These are phyloP conservation scores for Cercophora samala DNA, from an alignment of 495 filamentous ascomycete genomes.

Conservation along the genomic window DNA sequence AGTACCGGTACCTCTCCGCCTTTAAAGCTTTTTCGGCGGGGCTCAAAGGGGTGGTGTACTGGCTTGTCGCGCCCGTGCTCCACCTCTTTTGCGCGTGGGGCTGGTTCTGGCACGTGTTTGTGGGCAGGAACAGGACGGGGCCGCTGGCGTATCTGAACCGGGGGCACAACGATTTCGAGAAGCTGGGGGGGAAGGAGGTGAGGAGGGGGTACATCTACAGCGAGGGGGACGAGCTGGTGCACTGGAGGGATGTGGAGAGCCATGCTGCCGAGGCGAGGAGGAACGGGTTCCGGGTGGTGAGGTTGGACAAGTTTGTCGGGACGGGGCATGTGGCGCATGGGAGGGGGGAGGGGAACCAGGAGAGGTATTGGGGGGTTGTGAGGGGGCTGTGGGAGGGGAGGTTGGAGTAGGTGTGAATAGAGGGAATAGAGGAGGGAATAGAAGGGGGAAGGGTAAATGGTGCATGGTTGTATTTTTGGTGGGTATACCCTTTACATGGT, in stretches of 20 bases:
- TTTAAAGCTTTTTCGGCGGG: conserved; percentile 31
- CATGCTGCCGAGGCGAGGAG: conserved; percentile 36
- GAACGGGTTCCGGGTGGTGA: conserved; percentile 31
- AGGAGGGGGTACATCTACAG: conserved; percentile 44
- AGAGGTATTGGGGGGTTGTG: conserved; percentile 44
- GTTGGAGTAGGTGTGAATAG: neutral
- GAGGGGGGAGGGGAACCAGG: conserved; percentile 32
- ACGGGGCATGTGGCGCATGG: conserved; percentile 45
- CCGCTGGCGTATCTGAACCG: conserved; percentile 26
- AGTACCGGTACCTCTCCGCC: conserved; percentile 27
- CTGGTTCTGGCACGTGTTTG: conserved; percentile 32
- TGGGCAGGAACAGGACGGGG: conserved; percentile 24
- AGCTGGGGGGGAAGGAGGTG: conserved; percentile 30
- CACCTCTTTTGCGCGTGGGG: conserved; percentile 24
- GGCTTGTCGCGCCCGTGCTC: conserved; percentile 32
- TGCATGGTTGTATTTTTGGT: neutral
- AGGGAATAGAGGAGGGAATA: neutral
- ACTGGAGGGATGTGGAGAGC: conserved; percentile 39
- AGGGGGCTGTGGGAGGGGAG: conserved; percentile 38
- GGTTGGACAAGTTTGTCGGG: conserved; percentile 36
- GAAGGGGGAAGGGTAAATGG: neutral
- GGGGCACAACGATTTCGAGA: conserved; percentile 32
- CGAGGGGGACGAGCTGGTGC: conserved; percentile 38
- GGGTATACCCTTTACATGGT: no score
- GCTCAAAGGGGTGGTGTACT: conserved; percentile 19